Evolutionary conservation across 2,329 filamentous ascomycete species (phyloP), one percentile per base, ranked within the genome.

Genomic region (Xylariaceae sp.): DNA sequence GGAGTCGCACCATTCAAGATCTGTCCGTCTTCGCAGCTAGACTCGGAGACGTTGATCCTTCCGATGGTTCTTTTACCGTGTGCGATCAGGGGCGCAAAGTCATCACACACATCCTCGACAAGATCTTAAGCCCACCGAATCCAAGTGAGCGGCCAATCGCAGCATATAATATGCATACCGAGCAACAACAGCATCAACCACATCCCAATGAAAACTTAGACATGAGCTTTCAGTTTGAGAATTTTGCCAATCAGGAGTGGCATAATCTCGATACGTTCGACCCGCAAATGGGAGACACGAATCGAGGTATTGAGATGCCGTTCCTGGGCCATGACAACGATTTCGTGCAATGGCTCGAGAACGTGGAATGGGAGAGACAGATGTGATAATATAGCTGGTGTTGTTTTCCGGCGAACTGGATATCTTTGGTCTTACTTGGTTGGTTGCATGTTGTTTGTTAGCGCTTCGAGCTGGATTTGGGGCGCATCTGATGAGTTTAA

Each of bases 1-100:
- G 72, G 23, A 74, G 72, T 56, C 69, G 71, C 53, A 74, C 73
- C 4, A 74, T 74, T 17, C 72, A 74, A 59, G 70, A 74, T 54
- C 62, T 74, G 13, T 69, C 73, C 11, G 69, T 74, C 3, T 74
- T 74, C 49, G 73, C 72, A 10, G 67, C 71, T 15, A 57, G 69
- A n/a, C 64, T 74, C 6, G 72, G 68, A 2, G 64, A 69, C 2
- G 66, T 73, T 11, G 69, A 73, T 30, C 70, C 68, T 4, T 59
- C 63, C 0, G 71, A 73, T 18, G 70, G 71, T 37, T 67, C 67
- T 2, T 71, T 68, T 53, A 64, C 63, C 8, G 65, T 73, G 52
- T 73, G 72, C 52, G 68, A 73, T 48, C 71, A 73, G 53, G 73
- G 73, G 0, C 67, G 70, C 13, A 73, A 70, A 61, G 68, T 73